Conservation (phyloP, 805 yeast genomes). For the Alloascoidea africana region DNA sequence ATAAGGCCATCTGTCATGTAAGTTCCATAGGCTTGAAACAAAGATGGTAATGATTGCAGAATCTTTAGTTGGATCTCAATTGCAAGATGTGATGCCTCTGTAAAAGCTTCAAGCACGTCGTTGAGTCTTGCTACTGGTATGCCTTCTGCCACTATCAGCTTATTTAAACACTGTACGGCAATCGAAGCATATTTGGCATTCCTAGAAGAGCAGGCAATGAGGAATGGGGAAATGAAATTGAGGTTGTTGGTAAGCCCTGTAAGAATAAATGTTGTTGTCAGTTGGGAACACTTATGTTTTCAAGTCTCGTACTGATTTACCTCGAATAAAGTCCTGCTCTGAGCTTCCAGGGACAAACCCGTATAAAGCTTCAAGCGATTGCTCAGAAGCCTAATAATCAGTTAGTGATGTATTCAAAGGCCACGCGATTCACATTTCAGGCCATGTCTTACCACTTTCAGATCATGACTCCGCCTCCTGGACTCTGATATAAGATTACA, state of each 20-base stretch:
- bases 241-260: constrained; percentile 26
- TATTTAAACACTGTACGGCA: constrained; percentile 58
- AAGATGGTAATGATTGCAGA: constrained; percentile 64
- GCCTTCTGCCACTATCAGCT: constrained; percentile 35
- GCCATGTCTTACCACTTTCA: constrained; percentile 31
- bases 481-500: constrained; percentile 49
- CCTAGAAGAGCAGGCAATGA: constrained; percentile 56
- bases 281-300: not conserved
- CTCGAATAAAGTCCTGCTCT: constrained; percentile 11
- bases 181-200: constrained; percentile 60
- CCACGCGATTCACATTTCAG: constrained; percentile 13
- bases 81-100: constrained; percentile 62
- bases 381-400: constrained; percentile 24
- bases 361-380: constrained; percentile 31
- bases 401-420: constrained; percentile 8
- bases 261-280: constrained; percentile 1
- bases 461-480: constrained; percentile 54
- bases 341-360: constrained; percentile 14
- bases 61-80: constrained; percentile 77
- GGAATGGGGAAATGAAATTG: constrained; percentile 51
- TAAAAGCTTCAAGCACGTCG: constrained; percentile 48
- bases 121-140: constrained; percentile 36
- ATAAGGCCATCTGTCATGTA: constrained; percentile 40
- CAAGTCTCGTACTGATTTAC: constrained; percentile 8
- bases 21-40: constrained; percentile 48